A percentile compares a stretch with the other conserved stretches of the same genome.
These are phyloP conservation scores for Plantago coronopus DNA, from an alignment of 305 asterid species.

Conservation along the genomic window DNA sequence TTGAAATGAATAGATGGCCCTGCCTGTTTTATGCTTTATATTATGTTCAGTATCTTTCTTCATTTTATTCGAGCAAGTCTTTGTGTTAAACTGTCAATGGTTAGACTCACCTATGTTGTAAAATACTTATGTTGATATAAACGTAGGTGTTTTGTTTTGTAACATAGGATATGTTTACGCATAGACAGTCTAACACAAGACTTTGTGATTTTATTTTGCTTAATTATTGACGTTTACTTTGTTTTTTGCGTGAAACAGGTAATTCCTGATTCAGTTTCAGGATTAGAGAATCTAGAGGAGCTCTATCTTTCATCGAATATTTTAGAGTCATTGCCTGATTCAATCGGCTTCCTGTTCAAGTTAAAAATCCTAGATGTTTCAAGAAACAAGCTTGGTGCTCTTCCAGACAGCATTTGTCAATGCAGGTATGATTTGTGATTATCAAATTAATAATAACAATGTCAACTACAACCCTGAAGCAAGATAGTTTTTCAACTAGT, in stretches of 20 bases:
- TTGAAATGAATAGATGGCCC: too few relatives aligned
- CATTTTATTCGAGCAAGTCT: too few relatives aligned
- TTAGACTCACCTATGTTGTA: too few relatives aligned
- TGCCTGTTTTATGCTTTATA: too few relatives aligned
- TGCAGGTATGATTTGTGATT: slow-evolving; percentile 67
- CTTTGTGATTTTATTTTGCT: slow-evolving; percentile 2
- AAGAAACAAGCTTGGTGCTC: slow-evolving; percentile 64
- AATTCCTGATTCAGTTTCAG: slow-evolving; percentile 80
- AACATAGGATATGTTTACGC: too few relatives aligned
- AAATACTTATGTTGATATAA: too few relatives aligned
- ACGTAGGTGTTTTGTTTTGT: too few relatives aligned
- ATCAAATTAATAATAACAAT: neutral
- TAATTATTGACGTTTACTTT: slow-evolving; percentile 19
- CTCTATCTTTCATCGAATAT: slow-evolving; percentile 72
- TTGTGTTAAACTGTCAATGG: too few relatives aligned
- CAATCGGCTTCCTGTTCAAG: slow-evolving; percentile 67
- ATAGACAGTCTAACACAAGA: too few relatives aligned
- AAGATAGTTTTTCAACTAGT: neutral
- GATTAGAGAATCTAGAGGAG: slow-evolving; percentile 77
- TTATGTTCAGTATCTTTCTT: too few relatives aligned
- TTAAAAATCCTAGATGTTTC: slow-evolving; percentile 68
- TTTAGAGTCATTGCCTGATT: slow-evolving; percentile 73
- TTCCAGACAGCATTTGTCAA: slow-evolving; percentile 88
- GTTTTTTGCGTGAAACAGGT: slow-evolving; percentile 38
- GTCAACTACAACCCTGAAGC: neutral